Percentiles rank a stretch among this genome's conserved stretches.
phyloP scores from a whole-genome alignment of 495 filamentous ascomycete genomes.

The Talaromyces nanjingensis region DNA sequence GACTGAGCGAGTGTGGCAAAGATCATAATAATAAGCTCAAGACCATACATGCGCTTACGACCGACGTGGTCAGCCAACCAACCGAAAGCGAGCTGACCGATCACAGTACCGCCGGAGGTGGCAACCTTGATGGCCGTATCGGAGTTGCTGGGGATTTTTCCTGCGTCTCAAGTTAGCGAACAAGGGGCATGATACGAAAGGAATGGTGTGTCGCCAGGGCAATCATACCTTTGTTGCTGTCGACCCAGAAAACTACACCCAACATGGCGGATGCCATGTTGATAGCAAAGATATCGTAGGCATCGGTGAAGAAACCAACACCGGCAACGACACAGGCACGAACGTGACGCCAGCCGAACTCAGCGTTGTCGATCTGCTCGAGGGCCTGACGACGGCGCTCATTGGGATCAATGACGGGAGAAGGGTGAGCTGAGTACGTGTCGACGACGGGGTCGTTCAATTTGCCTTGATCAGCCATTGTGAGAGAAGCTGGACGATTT shows the following conservation, averaged over 20 bases:
- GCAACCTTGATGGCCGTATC: constrained; percentile 85
- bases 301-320: constrained; percentile 79
- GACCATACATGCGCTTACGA: constrained; percentile 79
- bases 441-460: constrained; percentile 3
- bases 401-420: constrained; percentile 44
- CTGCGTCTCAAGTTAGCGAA: constrained; percentile 29
- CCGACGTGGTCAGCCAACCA: constrained; percentile 72
- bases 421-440: background rate
- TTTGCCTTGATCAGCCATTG: constrained; percentile 8
- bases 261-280: constrained; percentile 63
- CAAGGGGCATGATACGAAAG: background rate
- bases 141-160: constrained; percentile 51
- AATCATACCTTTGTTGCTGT: constrained; percentile 8
- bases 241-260: constrained; percentile 61
- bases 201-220: background rate
- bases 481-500: background rate
- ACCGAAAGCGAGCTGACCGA: constrained; percentile 80
- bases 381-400: constrained; percentile 69
- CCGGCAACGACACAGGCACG: constrained; percentile 73
- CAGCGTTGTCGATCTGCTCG: constrained; percentile 71
- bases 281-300: constrained; percentile 76
- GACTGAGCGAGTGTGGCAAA: constrained; percentile 73
- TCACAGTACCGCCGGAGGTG: constrained; percentile 78
- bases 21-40: constrained; percentile 85
- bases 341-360: constrained; percentile 74